Conservation (phyloP, 805 yeast genomes). For the Barnettozyma californica region DNA sequence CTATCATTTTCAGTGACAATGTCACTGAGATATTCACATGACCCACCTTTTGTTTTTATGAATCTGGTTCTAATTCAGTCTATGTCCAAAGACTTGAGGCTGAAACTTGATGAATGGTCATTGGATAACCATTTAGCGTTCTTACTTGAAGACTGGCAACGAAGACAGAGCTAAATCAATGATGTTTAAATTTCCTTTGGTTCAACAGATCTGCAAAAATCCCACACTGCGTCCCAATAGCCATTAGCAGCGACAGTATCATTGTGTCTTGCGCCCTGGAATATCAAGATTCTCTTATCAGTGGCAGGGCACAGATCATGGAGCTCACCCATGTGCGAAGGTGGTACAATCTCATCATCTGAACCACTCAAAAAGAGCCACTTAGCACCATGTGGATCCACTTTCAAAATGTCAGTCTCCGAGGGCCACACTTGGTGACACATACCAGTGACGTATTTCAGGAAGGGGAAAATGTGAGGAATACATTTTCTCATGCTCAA, state of each 20-base stretch:
- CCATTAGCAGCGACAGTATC: slow-evolving; percentile 71
- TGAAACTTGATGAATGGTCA: too few relatives aligned
- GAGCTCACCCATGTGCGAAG: slow-evolving; percentile 65
- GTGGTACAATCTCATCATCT: slow-evolving; percentile 89
- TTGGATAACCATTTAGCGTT: too few relatives aligned
- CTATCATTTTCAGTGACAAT: too few relatives aligned
- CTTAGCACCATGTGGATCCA: slow-evolving; percentile 50
- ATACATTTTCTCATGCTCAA: slow-evolving; percentile 65
- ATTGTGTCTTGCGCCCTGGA: slow-evolving; percentile 67
- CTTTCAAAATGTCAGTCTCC: slow-evolving; percentile 47
- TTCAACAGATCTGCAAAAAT: slow-evolving; percentile 39
- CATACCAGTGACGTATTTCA: slow-evolving; percentile 48
- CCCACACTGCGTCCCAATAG: slow-evolving; percentile 69
- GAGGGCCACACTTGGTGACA: slow-evolving; percentile 85
- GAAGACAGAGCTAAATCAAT: not conserved
- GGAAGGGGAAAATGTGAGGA: slow-evolving; percentile 67
- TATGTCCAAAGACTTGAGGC: too few relatives aligned
- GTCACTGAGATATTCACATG: too few relatives aligned
- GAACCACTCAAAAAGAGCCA: slow-evolving; percentile 67
- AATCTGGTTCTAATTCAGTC: too few relatives aligned
- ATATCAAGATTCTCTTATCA: slow-evolving; percentile 48
- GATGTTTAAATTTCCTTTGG: slow-evolving; percentile 6
- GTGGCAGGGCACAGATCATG: slow-evolving; percentile 46
- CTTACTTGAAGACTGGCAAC: not conserved
- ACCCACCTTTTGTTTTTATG: too few relatives aligned